phyloP scores from a whole-genome alignment of 495 filamentous ascomycete genomes.

The Aspergillus nidulans region DNA sequence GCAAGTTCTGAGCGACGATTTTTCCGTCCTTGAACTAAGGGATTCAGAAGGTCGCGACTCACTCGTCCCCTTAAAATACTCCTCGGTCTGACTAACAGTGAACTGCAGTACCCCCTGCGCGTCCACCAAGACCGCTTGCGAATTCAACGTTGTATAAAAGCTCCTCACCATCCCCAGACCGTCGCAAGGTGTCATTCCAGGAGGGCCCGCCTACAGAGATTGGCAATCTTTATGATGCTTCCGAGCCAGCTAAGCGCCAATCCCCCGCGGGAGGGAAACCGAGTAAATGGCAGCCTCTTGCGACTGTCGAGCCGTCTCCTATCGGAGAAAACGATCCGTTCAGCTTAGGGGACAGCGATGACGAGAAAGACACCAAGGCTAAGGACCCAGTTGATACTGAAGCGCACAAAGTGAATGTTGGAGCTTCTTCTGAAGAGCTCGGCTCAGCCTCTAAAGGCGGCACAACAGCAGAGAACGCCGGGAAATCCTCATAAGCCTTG shows the following conservation, averaged over 20 bases:
- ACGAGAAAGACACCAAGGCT: constrained; percentile 76
- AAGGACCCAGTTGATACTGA: constrained; percentile 59
- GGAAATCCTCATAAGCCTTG: constrained; percentile 24
- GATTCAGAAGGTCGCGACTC: constrained; percentile 63
- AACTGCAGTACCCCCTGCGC: constrained; percentile 42
- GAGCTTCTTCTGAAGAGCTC: constrained; percentile 41
- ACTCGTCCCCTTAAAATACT: not conserved
- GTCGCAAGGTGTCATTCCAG: constrained; percentile 75
- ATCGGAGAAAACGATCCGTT: constrained; percentile 92
- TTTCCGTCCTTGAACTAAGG: constrained; percentile 79
- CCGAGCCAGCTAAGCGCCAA: constrained; percentile 46
- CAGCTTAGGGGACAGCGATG: constrained; percentile 91
- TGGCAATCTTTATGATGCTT: constrained; percentile 68
- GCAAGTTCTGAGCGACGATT: constrained; percentile 82
- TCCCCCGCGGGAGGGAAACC: constrained; percentile 51
- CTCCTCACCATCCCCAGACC: constrained; percentile 55
- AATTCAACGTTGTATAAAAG: constrained; percentile 79
- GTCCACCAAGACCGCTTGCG: constrained; percentile 60
- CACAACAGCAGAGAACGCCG: constrained; percentile 25
- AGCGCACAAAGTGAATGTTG: constrained; percentile 68
- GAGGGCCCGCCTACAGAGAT: constrained; percentile 69
- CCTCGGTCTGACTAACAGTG: not conserved
- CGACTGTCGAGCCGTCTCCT: constrained; percentile 80
- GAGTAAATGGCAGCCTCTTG: constrained; percentile 96
- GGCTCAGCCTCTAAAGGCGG: constrained; percentile 25